Conservation (phyloP, 305 asterid species). For the Fraxinus platypoda region DNA sequence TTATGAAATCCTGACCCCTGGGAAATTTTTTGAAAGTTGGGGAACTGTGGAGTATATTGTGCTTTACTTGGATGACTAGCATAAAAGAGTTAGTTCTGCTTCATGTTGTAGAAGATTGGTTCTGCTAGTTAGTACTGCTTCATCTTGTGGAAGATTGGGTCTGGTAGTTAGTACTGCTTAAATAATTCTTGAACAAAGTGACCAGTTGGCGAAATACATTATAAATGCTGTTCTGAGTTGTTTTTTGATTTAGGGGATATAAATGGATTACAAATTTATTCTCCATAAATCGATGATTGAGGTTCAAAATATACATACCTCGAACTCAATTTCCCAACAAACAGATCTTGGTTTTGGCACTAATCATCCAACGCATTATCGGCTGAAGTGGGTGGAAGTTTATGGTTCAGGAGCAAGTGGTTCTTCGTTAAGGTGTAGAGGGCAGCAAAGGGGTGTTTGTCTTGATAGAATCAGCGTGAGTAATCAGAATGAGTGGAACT, state of each 20-base stretch:
- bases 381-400: constrained; percentile 23
- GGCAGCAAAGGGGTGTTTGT: constrained; percentile 37
- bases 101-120: not conserved
- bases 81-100: not conserved
- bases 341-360: constrained; percentile 31
- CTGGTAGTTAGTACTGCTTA: not conserved
- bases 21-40: not conserved
- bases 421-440: constrained; percentile 34
- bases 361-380: constrained; percentile 20
- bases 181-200: constrained; percentile 5
- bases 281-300: constrained; percentile 46
- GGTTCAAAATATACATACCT: constrained; percentile 33
- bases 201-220: constrained; percentile 13
- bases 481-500: constrained; percentile 31
- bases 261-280: constrained; percentile 42
- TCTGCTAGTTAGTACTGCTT: not conserved
- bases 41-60: not conserved
- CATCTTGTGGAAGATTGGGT: not conserved
- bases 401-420: constrained; percentile 30
- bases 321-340: constrained; percentile 32
- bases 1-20: not conserved
- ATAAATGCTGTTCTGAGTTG: not conserved
- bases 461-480: constrained; percentile 36
- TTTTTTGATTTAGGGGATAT: constrained; percentile 20
- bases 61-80: not conserved